Conservation (phyloP, 2,329 filamentous ascomycete genomes). For the Scedosporium dehoogii region DNA sequence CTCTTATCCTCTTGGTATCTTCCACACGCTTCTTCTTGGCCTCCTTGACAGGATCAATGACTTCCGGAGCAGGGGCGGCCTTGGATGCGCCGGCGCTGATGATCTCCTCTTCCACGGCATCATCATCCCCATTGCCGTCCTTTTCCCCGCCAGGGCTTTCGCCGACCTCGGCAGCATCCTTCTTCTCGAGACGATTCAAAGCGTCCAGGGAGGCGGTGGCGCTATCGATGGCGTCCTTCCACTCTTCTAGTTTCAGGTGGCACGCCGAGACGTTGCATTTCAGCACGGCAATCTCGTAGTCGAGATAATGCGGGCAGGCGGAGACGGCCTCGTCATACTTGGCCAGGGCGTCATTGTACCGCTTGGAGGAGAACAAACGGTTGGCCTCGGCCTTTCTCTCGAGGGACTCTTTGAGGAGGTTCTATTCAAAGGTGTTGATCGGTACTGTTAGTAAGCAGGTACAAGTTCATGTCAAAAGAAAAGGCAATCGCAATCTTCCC, state of each 20-base stretch:
- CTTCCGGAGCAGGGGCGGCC: slow-evolving; percentile 12
- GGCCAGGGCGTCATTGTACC: slow-evolving; percentile 68
- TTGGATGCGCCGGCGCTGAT: slow-evolving; percentile 45
- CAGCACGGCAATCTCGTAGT: slow-evolving; percentile 81
- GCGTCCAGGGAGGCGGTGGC: slow-evolving; percentile 65
- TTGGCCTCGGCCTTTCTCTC: slow-evolving; percentile 69
- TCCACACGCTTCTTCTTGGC: slow-evolving; percentile 20
- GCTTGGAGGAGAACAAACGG: slow-evolving; percentile 59
- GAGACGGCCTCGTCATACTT: slow-evolving; percentile 74
- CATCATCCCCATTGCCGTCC: slow-evolving; percentile 29
- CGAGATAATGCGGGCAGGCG: slow-evolving; percentile 71
- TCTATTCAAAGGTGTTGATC: slow-evolving; percentile 28
- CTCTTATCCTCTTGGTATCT: slow-evolving; percentile 67
- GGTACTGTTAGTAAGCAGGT: background rate
- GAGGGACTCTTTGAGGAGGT: slow-evolving; percentile 62
- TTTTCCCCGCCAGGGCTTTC: slow-evolving; percentile 32
- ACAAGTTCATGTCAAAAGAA: background rate
- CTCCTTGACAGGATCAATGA: slow-evolving; percentile 17
- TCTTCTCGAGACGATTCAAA: slow-evolving; percentile 50
- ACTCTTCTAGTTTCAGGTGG: slow-evolving; percentile 73
- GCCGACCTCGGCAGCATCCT: slow-evolving; percentile 24
- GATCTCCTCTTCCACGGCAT: slow-evolving; percentile 45
- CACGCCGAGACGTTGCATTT: slow-evolving; percentile 85
- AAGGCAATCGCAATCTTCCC: background rate
- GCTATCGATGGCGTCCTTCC: slow-evolving; percentile 69